phyloP scores from a whole-genome alignment of 106 monocot genomes.

The Acanthochlamys bracteata region DNA sequence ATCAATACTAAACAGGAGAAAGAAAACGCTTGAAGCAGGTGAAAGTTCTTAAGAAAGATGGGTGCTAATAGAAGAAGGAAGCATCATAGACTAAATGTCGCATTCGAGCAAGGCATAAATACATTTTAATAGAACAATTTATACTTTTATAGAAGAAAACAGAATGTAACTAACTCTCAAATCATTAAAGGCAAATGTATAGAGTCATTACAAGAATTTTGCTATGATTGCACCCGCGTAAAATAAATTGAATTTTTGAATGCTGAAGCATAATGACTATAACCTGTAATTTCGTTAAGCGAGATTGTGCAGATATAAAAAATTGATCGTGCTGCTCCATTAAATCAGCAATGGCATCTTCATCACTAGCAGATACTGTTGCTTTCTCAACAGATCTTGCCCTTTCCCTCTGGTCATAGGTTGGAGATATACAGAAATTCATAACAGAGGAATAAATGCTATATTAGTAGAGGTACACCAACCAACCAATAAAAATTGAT shows the following conservation, averaged over 20 bases:
- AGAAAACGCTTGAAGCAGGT: too few relatives aligned
- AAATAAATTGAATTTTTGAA: not conserved
- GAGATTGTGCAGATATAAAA: constrained; percentile 56
- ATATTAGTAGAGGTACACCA: not conserved
- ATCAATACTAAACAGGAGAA: not conserved
- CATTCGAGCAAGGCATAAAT: too few relatives aligned
- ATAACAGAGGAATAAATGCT: not conserved
- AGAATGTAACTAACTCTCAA: too few relatives aligned
- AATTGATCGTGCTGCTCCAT: constrained; percentile 73
- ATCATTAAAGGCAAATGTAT: too few relatives aligned
- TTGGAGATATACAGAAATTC: not conserved
- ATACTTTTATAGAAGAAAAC: too few relatives aligned
- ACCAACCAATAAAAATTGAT: not conserved
- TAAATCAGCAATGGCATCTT: constrained; percentile 68
- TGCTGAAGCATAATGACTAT: not conserved
- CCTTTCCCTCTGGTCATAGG: constrained; percentile 34
- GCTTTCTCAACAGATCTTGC: constrained; percentile 28
- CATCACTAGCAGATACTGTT: constrained; percentile 51
- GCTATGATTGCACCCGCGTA: not conserved
- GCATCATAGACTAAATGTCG: too few relatives aligned
- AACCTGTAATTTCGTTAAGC: constrained; percentile 89
- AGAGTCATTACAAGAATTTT: too few relatives aligned
- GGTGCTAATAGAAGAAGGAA: too few relatives aligned
- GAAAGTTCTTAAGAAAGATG: too few relatives aligned
- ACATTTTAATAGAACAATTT: too few relatives aligned